phyloP scores from a whole-genome alignment of 177 flowering plant species.

The Tripterygium wilfordii region DNA sequence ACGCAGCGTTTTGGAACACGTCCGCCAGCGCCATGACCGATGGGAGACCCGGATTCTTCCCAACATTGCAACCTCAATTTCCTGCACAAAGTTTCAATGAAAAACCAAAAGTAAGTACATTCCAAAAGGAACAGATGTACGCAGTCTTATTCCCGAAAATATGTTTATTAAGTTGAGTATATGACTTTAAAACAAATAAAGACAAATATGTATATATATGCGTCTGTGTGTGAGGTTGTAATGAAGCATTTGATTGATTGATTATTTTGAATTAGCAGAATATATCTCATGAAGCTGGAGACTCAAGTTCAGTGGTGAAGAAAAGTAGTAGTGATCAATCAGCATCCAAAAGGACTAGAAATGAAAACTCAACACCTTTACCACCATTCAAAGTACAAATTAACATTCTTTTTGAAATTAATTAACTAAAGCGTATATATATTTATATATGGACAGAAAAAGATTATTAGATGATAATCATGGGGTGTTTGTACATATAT shows the following conservation, averaged over 20 bases:
- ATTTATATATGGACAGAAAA: too few relatives aligned
- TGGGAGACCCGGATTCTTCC: slow-evolving; percentile 27
- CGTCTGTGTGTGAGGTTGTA: too few relatives aligned
- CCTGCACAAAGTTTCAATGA: slow-evolving; percentile 24
- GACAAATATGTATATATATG: too few relatives aligned
- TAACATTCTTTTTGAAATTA: too few relatives aligned
- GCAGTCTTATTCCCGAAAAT: too few relatives aligned
- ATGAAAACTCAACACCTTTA: slow-evolving; percentile 36
- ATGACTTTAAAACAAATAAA: too few relatives aligned
- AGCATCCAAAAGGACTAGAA: slow-evolving; percentile 40
- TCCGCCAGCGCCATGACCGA: slow-evolving; percentile 24
- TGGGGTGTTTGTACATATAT: too few relatives aligned
- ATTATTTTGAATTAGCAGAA: slow-evolving; percentile 21
- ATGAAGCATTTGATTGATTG: slow-evolving; percentile 1
- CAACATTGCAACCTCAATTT: slow-evolving; percentile 23
- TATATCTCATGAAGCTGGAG: slow-evolving; percentile 26
- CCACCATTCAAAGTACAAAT: slow-evolving; percentile 61
- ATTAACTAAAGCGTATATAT: background rate
- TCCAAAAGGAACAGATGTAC: too few relatives aligned
- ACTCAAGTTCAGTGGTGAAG: slow-evolving; percentile 26
- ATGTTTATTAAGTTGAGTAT: too few relatives aligned
- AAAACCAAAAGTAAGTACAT: slow-evolving; percentile 47
- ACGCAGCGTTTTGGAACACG: slow-evolving; percentile 47
- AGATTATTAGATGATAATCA: too few relatives aligned
- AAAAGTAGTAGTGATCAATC: slow-evolving; percentile 33